Percentiles rank a stretch among this genome's conserved stretches.
Conservation (phyloP, 345 rosid species). For the Noccaea bulbosa region DNA sequence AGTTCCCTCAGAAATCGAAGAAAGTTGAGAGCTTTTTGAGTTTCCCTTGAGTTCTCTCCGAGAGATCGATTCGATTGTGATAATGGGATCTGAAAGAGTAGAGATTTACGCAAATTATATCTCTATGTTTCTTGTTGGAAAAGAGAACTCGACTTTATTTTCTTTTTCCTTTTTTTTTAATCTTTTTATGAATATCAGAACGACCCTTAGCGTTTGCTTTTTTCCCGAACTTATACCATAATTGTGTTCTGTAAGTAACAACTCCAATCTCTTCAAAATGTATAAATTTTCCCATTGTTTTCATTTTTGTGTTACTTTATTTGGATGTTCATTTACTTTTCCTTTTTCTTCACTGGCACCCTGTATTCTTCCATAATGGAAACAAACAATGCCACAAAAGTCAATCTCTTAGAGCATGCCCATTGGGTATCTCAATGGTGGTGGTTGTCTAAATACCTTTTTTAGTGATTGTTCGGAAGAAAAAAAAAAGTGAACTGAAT, state of each 20-base stretch:
- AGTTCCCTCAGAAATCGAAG: constrained; percentile 25
- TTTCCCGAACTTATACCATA: background rate
- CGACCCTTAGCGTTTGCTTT: background rate
- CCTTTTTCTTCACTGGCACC: background rate
- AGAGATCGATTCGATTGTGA: constrained; percentile 37
- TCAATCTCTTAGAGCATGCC: background rate
- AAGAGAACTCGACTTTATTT: constrained; percentile 39
- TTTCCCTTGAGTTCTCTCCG: background rate
- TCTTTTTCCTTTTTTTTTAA: background rate
- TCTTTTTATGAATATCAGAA: constrained; percentile 17
- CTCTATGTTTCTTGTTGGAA: constrained; percentile 61
- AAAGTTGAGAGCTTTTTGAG: constrained; percentile 33
- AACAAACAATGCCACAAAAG: background rate
- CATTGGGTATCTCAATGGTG: no score
- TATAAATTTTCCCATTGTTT: background rate
- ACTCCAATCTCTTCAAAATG: background rate
- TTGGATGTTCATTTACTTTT: background rate
- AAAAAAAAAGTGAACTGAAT: background rate
- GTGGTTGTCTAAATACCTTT: no score
- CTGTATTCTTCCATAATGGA: background rate
- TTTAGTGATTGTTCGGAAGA: no score
- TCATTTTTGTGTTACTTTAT: background rate
- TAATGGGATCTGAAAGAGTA: constrained; percentile 41
- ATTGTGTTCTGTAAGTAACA: background rate
- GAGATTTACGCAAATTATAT: constrained; percentile 37